Percentiles rank a stretch among this genome's conserved stretches.
Conservation (phyloP, 352 stramenopile genomes). For the Phytophthora podocarpi region DNA sequence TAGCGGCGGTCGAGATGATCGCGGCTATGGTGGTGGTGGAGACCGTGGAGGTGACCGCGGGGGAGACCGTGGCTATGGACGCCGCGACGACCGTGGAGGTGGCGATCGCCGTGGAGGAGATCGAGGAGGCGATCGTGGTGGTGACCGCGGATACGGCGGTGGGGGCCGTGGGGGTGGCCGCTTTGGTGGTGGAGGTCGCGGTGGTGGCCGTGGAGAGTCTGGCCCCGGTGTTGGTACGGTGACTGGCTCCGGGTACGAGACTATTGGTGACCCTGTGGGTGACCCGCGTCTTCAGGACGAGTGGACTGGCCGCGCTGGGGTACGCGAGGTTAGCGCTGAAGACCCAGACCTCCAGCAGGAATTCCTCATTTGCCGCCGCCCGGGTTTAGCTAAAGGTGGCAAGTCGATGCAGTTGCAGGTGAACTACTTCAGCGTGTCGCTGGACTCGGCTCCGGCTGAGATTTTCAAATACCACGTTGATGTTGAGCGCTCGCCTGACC, state of each 20-base stretch:
- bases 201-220: slow-evolving; percentile 39
- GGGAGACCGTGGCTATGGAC: slow-evolving; percentile 20
- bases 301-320: slow-evolving; percentile 45
- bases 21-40: background rate
- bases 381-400: slow-evolving; percentile 35
- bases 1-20: slow-evolving; percentile 14
- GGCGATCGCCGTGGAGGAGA: slow-evolving; percentile 30
- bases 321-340: slow-evolving; percentile 46
- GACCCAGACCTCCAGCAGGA: slow-evolving; percentile 44
- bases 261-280: slow-evolving; percentile 48
- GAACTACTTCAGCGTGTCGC: slow-evolving; percentile 71
- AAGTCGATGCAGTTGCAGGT: slow-evolving; percentile 50
- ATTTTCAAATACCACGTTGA: slow-evolving; percentile 82
- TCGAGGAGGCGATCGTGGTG: slow-evolving; percentile 24
- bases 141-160: slow-evolving; percentile 34
- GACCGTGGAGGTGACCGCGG: slow-evolving; percentile 8
- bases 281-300: slow-evolving; percentile 60
- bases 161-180: slow-evolving; percentile 34
- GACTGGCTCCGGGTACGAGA: slow-evolving; percentile 55
- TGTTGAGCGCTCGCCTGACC: slow-evolving; percentile 54
- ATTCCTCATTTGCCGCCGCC: slow-evolving; percentile 56
- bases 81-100: slow-evolving; percentile 20
- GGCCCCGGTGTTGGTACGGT: slow-evolving; percentile 48
- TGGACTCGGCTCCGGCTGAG: slow-evolving; percentile 49
- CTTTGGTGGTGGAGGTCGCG: slow-evolving; percentile 34